Conservation (phyloP, 345 rosid genomes). For the Lepidium africanum region DNA sequence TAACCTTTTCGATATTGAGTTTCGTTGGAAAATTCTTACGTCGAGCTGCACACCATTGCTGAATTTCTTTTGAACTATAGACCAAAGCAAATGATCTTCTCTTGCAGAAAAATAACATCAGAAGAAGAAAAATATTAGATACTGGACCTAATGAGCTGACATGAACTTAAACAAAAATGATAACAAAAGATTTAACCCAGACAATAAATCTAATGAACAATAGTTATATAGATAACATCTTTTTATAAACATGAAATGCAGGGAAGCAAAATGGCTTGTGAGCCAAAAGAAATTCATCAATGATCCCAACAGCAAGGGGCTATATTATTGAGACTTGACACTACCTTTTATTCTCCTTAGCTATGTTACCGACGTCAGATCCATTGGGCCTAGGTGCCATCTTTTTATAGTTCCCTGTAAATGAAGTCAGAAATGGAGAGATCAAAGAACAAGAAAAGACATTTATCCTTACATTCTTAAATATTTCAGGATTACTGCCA, state of each 20-base stretch:
- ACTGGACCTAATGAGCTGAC: background rate
- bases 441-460: background rate
- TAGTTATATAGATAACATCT: background rate
- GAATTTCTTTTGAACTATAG: slow-evolving; percentile 66
- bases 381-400: slow-evolving; percentile 25
- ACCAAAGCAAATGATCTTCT: slow-evolving; percentile 33
- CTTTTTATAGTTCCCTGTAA: slow-evolving; percentile 36
- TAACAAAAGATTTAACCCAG: background rate
- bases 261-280: background rate
- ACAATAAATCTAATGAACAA: background rate
- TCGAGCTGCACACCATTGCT: slow-evolving; percentile 76
- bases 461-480: background rate
- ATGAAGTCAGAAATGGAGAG: background rate
- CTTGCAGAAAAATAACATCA: slow-evolving; percentile 1
- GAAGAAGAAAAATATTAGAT: slow-evolving; percentile 5
- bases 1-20: slow-evolving; percentile 52
- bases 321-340: background rate
- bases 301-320: background rate
- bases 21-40: slow-evolving; percentile 66
- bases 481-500: background rate
- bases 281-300: background rate
- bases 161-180: slow-evolving; percentile 3
- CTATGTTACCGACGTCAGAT: slow-evolving; percentile 21
- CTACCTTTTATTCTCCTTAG: slow-evolving; percentile 47
- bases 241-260: background rate